These are phyloP conservation scores for Candida palmyrensis DNA, from an alignment of 805 yeast genomes.

Conservation along the genomic window DNA sequence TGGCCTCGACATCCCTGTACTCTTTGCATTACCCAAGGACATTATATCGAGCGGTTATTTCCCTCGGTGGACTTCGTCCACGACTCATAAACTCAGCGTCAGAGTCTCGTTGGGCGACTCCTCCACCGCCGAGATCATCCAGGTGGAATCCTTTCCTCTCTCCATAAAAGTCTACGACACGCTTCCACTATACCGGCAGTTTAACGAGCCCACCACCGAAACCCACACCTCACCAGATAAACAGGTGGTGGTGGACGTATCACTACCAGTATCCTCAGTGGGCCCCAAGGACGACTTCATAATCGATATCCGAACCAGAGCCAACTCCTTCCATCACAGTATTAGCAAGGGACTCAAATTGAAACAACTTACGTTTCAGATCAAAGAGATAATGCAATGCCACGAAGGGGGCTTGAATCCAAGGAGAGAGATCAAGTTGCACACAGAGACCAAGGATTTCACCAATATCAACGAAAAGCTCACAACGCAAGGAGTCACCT, in stretches of 20 bases:
- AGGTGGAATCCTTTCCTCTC: conserved; percentile 40
- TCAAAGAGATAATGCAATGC: conserved; percentile 51
- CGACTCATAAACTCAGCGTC: conserved; percentile 42
- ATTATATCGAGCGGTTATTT: conserved; percentile 49
- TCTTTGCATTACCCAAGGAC: conserved; percentile 51
- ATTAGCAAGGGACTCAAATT: conserved; percentile 31
- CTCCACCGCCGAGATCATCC: conserved; percentile 23
- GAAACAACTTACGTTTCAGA: conserved; percentile 41
- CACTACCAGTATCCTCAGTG: conserved; percentile 48
- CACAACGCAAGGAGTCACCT: conserved; percentile 21
- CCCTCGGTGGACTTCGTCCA: conserved; percentile 41
- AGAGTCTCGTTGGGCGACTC: conserved; percentile 27
- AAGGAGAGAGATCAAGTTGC: conserved; percentile 39
- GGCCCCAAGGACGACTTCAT: conserved; percentile 51
- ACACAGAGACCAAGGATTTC: conserved; percentile 25
- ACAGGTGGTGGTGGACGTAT: conserved; percentile 41
- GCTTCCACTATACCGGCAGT: conserved; percentile 51
- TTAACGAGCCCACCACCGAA: conserved; percentile 47
- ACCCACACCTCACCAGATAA: conserved; percentile 43
- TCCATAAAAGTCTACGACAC: conserved; percentile 53
- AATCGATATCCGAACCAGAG: conserved; percentile 35
- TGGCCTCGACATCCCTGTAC: conserved; percentile 56
- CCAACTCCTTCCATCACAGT: conserved; percentile 29
- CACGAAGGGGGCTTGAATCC: conserved; percentile 48
- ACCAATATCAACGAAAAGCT: conserved; percentile 12